A percentile compares a stretch with the other conserved stretches of the same genome.
Evolutionary conservation across 1,284 basidiomycete genomes (phyloP).

Genomic region (Ganoderma boninense): DNA sequence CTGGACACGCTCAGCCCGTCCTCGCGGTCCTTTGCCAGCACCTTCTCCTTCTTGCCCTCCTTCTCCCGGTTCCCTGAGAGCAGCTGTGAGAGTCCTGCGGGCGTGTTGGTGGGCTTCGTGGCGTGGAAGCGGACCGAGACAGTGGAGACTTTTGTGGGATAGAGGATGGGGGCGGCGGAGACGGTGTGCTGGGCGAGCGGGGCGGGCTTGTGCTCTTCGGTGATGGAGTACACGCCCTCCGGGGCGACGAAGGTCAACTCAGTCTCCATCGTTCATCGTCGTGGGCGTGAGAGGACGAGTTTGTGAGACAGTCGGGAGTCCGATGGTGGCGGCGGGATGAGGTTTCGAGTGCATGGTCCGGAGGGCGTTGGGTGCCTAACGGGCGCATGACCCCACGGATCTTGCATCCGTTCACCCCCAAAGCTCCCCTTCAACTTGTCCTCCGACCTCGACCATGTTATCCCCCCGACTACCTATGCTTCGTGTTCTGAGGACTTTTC

Average conservation of each 20-base stretch:
- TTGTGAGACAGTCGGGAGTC: conserved; percentile 10
- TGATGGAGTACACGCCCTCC: conserved; percentile 86
- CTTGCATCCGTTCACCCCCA: conserved; percentile 22
- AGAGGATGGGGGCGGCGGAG: conserved; percentile 55
- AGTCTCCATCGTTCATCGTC: conserved; percentile 69
- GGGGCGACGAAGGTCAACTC: conserved; percentile 85
- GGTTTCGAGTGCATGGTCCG: not conserved
- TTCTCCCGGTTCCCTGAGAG: conserved; percentile 68
- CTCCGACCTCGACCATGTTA: conserved; percentile 38
- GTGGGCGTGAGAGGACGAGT: conserved; percentile 11
- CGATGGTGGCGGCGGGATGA: conserved; percentile 23
- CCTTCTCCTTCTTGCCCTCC: conserved; percentile 59
- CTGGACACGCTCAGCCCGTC: conserved; percentile 80
- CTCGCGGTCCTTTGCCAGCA: conserved; percentile 47
- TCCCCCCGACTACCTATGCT: conserved; percentile 25
- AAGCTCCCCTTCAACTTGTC: conserved; percentile 19
- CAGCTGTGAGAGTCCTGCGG: conserved; percentile 70
- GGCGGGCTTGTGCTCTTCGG: conserved; percentile 82
- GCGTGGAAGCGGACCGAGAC: conserved; percentile 70
- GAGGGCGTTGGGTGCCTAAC: conserved; percentile 4
- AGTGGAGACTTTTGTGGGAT: conserved; percentile 70
- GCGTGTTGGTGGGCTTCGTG: conserved; percentile 56
- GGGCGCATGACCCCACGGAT: conserved; percentile 33
- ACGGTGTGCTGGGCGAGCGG: conserved; percentile 55
- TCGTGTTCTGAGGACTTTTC: conserved; percentile 28